phyloP scores from a whole-genome alignment of 352 stramenopile genomes.

The Phytophthora sojae region DNA sequence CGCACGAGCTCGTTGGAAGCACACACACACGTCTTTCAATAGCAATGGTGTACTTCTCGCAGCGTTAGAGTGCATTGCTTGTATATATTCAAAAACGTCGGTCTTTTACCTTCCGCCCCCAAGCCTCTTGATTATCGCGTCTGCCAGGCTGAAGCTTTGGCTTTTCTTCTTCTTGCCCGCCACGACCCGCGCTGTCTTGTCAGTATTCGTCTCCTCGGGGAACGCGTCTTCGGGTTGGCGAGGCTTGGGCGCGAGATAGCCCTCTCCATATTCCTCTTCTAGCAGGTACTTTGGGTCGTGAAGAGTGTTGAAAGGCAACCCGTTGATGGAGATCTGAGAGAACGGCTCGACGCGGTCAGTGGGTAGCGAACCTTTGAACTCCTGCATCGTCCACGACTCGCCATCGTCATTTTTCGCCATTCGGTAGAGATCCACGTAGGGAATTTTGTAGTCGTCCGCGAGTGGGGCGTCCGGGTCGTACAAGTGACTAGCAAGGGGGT shows the following conservation, averaged over 20 bases:
- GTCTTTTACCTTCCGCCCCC: not conserved
- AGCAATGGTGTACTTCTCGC: not conserved
- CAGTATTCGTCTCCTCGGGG: not conserved
- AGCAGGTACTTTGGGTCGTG: conserved; percentile 35
- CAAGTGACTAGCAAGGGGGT: conserved; percentile 35
- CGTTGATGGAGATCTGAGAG: conserved; percentile 24
- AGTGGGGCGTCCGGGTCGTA: conserved; percentile 32
- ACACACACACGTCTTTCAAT: not conserved
- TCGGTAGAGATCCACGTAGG: conserved; percentile 42
- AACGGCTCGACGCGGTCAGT: conserved; percentile 21
- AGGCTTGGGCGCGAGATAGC: conserved; percentile 28
- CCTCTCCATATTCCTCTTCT: conserved; percentile 28
- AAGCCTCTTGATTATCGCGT: not conserved
- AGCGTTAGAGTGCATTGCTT: not conserved
- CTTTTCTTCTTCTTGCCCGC: not conserved
- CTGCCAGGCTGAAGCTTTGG: not conserved
- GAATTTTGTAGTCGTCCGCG: conserved; percentile 5
- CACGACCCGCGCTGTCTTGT: not conserved
- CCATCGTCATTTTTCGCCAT: not conserved
- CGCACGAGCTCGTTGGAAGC: not conserved
- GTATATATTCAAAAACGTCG: not conserved
- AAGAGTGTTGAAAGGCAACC: conserved; percentile 34
- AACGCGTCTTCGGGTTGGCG: not conserved
- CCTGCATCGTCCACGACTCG: conserved; percentile 17
- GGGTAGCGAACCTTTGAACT: conserved; percentile 9